Base-by-base conservation (phyloP, 495 filamentous ascomycete genomes). In the Neurospora intermedia region DNA sequence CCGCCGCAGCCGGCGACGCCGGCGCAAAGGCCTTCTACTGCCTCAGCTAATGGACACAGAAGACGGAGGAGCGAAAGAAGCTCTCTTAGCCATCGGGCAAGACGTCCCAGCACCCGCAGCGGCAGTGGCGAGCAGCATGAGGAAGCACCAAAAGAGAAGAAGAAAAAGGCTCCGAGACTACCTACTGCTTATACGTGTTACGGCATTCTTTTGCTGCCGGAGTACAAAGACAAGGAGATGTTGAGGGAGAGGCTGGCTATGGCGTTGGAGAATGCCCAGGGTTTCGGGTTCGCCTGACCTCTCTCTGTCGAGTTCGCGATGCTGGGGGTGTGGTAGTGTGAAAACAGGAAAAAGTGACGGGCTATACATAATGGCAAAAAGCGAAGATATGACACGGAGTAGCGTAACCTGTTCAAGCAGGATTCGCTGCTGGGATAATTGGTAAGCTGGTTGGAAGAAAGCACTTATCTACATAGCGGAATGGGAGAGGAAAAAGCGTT, bases 141-240 rank as follows among this genome's bases (percentile, higher is more conserved):
- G 3, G 13, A 62, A 31, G 7, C 54, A 54, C 54, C 54, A 4
- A 62, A 62, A 27, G 54, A 62, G 83, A 78, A 10, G 81, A 83
- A 15, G 84, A 83, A 39, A 27, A 62, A 62, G 7, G 54, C 54
- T 3, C 54, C 54, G 74, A 85, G 89, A 75, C 82, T 98, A 77
- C 94, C 94, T 6, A 95, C 91, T 0, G 91, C 90, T 73, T 84
- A 92, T 76, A 99, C 96, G 6, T 99, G 96, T 80, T 98, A 95
- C 81, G 93, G 94, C 4, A 91, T 91, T 31, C 80, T 99, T 70
- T 78, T 96, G 73, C 79, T 99, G 69, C 96, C 96, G 10, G 91
- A 94, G 82, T 99, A 98, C 78, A 84, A 80, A 13, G 87, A 85
- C 38, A 86, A 84, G 77, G 88, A 90, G 73, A 88, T 91, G 71